Evolutionary conservation across 1,139 yeast species (phyloP).

Genomic region (Blastobotrys ciferrii): DNA sequence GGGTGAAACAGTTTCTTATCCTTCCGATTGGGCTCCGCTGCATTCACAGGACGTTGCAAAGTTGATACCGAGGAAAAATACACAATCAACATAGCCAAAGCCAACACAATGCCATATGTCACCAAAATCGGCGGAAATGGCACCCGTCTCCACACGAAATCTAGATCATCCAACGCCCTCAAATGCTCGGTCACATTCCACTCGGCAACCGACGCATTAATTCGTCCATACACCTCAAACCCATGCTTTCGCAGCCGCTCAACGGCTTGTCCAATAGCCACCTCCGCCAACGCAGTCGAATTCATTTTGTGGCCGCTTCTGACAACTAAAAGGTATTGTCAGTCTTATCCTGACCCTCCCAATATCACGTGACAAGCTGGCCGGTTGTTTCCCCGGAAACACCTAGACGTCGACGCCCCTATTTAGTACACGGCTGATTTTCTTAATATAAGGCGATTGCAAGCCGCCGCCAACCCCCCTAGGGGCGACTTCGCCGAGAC

Average conservation of each 20-base stretch:
- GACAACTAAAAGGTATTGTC: too few relatives aligned
- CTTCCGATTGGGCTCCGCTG: conserved; percentile 43
- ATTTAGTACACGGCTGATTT: too few relatives aligned
- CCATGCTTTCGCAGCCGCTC: not conserved
- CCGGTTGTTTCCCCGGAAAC: too few relatives aligned
- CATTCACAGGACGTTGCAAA: conserved; percentile 45
- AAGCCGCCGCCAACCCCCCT: too few relatives aligned
- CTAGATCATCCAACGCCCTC: conserved; percentile 6
- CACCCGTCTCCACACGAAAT: conserved; percentile 4
- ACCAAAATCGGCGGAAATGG: conserved; percentile 9
- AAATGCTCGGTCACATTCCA: conserved; percentile 6
- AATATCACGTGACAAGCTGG: not conserved
- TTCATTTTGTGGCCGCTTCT: not conserved
- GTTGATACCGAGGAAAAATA: conserved; percentile 44
- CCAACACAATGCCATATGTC: conserved; percentile 13
- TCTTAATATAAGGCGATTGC: too few relatives aligned
- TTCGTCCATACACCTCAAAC: not conserved
- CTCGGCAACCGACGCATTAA: not conserved
- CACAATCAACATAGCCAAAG: conserved; percentile 31
- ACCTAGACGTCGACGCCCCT: too few relatives aligned
- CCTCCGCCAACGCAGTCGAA: not conserved
- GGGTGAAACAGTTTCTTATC: conserved; percentile 47
- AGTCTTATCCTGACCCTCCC: too few relatives aligned
- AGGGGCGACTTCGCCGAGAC: too few relatives aligned
- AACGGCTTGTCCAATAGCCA: conserved; percentile 2